phyloP scores from a whole-genome alignment of 352 stramenopile genomes.

The Globisporangium middletonii region DNA sequence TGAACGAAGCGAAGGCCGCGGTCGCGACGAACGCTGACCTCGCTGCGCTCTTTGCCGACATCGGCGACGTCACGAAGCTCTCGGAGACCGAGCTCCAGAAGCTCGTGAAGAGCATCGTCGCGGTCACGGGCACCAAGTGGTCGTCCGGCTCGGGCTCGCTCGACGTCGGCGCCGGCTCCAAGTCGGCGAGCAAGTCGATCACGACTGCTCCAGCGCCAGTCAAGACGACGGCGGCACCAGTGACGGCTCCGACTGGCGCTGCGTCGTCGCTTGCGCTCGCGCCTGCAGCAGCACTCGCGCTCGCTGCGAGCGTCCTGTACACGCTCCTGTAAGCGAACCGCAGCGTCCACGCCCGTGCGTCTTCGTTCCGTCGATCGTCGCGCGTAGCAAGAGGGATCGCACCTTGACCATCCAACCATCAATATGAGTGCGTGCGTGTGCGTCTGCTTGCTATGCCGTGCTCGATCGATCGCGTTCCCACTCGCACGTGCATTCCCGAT shows the following conservation, averaged over 20 bases:
- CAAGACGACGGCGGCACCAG: not conserved
- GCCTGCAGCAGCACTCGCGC: slow-evolving; percentile 2
- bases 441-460: no score
- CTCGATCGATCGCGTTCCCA: no score
- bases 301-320: slow-evolving; percentile 6
- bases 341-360: not conserved
- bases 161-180: not conserved
- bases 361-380: no score
- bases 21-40: slow-evolving; percentile 9
- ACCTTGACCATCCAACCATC: no score
- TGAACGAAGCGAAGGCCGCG: slow-evolving; percentile 10
- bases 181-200: not conserved
- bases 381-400: no score
- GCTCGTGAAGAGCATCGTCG: slow-evolving; percentile 6
- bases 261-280: slow-evolving; percentile 5
- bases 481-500: no score
- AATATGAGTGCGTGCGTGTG: no score
- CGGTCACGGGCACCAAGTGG: slow-evolving; percentile 1
- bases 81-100: slow-evolving; percentile 6
- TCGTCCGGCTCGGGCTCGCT: slow-evolving; percentile 9
- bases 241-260: not conserved
- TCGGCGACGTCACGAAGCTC: slow-evolving; percentile 10
- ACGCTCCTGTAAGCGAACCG: slow-evolving; percentile 5
- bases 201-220: slow-evolving; percentile 1
- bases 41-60: slow-evolving; percentile 6